Evolutionary conservation across 2,329 filamentous ascomycete genomes (phyloP).

Genomic region (Lecanoromycetidae sp.): DNA sequence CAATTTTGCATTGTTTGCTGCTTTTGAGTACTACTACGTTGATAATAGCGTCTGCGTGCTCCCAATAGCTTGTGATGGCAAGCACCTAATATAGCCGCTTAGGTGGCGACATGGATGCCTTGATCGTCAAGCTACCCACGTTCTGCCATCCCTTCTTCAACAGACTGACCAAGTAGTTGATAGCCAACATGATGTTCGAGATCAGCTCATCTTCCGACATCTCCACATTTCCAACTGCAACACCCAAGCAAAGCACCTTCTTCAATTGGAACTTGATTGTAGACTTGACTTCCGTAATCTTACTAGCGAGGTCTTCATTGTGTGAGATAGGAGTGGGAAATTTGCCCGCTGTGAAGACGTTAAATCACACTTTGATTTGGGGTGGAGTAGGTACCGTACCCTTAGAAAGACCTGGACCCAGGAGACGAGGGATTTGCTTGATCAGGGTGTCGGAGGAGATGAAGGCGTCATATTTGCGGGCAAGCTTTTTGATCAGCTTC

Average conservation of each 20-base stretch:
- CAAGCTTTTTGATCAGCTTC: slow-evolving; percentile 99
- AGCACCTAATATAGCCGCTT: slow-evolving; percentile 79
- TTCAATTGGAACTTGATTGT: slow-evolving; percentile 99
- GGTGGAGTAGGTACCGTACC: slow-evolving; percentile 41
- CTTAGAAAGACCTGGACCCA: slow-evolving; percentile 97
- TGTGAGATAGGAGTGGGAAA: slow-evolving; percentile 98
- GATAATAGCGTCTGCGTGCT: too few species aligned
- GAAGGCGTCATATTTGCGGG: slow-evolving; percentile 99
- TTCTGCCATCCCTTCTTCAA: slow-evolving; percentile 99
- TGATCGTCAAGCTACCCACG: slow-evolving; percentile 98
- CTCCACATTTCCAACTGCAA: slow-evolving; percentile 95
- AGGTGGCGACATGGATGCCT: slow-evolving; percentile 98
- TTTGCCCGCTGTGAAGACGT: slow-evolving; percentile 67
- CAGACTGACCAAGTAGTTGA: slow-evolving; percentile 99
- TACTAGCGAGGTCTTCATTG: slow-evolving; percentile 80
- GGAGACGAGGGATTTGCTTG: slow-evolving; percentile 99
- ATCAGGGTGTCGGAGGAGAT: slow-evolving; percentile 93
- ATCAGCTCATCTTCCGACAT: slow-evolving; percentile 96
- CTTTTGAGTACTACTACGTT: neutral
- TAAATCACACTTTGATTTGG: neutral
- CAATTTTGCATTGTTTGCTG: neutral
- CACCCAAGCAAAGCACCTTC: slow-evolving; percentile 99
- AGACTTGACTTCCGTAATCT: slow-evolving; percentile 99
- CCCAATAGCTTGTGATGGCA: neutral
- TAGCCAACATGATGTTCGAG: slow-evolving; percentile 98